These are phyloP conservation scores for Chrysanthemum lavandulifolium DNA, from an alignment of 129 eudicot genomes.

Conservation along the genomic window DNA sequence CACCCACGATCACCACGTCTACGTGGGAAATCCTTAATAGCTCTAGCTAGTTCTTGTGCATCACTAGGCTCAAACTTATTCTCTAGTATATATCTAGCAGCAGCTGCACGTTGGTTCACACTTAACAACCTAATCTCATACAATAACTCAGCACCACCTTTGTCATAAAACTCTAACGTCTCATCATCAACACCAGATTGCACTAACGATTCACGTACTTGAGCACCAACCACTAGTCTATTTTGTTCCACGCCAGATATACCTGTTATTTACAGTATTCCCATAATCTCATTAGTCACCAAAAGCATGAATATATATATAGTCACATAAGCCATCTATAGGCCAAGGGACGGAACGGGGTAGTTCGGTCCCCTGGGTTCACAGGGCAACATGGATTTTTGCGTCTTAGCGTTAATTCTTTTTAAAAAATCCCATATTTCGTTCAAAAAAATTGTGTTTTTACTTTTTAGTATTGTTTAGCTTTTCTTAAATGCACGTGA, in stretches of 20 bases:
- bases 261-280: slow-evolving; percentile 44
- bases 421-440: too few species aligned
- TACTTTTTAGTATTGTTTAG: too few species aligned
- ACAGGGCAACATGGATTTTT: too few species aligned
- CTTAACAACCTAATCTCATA: slow-evolving; percentile 63
- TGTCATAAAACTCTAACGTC: slow-evolving; percentile 45
- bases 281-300: too few species aligned
- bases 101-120: slow-evolving; percentile 47
- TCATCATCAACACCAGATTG: slow-evolving; percentile 35
- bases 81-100: slow-evolving; percentile 39
- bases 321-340: too few species aligned
- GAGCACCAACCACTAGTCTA: slow-evolving; percentile 59
- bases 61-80: slow-evolving; percentile 37
- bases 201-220: slow-evolving; percentile 60
- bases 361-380: too few species aligned
- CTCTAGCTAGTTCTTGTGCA: slow-evolving; percentile 55
- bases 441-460: too few species aligned
- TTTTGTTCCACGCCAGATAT: slow-evolving; percentile 70
- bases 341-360: too few species aligned
- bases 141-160: slow-evolving; percentile 53
- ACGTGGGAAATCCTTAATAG: slow-evolving; percentile 71
- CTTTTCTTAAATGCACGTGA: too few species aligned
- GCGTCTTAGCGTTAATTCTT: too few species aligned
- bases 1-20: slow-evolving; percentile 63
- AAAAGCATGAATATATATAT: too few species aligned